These are phyloP conservation scores for Xanthoconium separans DNA, from an alignment of 1,284 basidiomycete genomes.

Conservation along the genomic window DNA sequence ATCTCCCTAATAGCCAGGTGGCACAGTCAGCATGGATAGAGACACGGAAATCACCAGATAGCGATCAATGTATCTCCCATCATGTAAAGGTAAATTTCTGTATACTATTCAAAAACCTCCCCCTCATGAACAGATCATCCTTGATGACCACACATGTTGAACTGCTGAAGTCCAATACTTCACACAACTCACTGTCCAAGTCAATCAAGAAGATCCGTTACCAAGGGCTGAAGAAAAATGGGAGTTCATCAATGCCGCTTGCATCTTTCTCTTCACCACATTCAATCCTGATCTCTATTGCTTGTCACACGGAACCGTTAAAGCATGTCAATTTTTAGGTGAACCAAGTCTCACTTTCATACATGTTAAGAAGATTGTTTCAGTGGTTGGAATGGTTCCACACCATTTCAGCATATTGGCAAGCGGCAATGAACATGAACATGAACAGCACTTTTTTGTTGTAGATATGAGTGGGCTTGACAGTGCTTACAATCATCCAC, in stretches of 20 bases:
- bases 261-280: not conserved
- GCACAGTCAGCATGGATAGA: not conserved
- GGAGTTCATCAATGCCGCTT: not conserved
- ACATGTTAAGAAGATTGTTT: too few species aligned
- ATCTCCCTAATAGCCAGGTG: not conserved
- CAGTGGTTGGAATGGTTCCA: too few species aligned
- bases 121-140: not conserved
- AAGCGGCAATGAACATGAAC: too few species aligned
- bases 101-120: not conserved
- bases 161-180: not conserved
- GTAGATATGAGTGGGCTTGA: too few species aligned
- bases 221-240: not conserved
- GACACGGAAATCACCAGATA: not conserved
- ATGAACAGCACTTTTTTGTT: too few species aligned
- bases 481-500: too few species aligned
- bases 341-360: too few species aligned
- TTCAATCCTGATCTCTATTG: too few species aligned
- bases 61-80: not conserved
- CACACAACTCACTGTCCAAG: not conserved
- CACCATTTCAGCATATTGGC: too few species aligned
- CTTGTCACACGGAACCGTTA: too few species aligned
- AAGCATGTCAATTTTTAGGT: too few species aligned
- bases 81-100: not conserved
- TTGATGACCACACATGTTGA: not conserved
- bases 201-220: not conserved